Base-by-base conservation (phyloP, 1,284 basidiomycete genomes). In the Heterobasidion parviporum region DNA sequence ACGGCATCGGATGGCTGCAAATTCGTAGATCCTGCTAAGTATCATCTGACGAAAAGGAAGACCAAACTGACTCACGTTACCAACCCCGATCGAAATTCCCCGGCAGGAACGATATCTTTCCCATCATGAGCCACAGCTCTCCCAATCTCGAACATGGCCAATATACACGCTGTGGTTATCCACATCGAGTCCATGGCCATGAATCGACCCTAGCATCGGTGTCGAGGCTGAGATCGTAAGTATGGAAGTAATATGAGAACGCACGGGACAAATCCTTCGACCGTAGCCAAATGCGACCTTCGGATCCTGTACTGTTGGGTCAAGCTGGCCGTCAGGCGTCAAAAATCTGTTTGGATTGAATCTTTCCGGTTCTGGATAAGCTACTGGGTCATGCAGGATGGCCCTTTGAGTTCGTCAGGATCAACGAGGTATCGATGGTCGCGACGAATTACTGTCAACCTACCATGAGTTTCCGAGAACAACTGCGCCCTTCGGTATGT, bases 131-230 rank as follows among this genome's bases (percentile, higher is more conserved):
- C 41, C 16, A 44, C 41, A 44, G 41, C 3, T 16, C 41, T 44
- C 14, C 41, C 41, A 16, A 68, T 62, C 32, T 41, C 59, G 47
- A 56, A 66, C 12, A 58, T 53, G 2, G 65, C 59, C 7, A 66
- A 50, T 8, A 59, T 57, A 50, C 56, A 62, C 6, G 62, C 65
- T 33, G 63, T 58, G 6, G 59, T 58, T 20, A 67, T 59, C 45
- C 61, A 66, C 5, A 66, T 20, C 8, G 61, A 56, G 0, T 59
- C 61, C 9, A 65, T 60, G 26, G 56, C 53, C 16, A 57, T 26
- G 32, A 46, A n/a, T n/a, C 35, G 18, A 33, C 54, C 49, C 9
- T 38, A 44, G n/a, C 50, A 50, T 10, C n/a, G 41, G 15, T 38
- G n/a, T 26, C 5, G 1, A 48, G 10, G 7, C 12, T 18, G 20